Base-by-base conservation (phyloP, 2,329 filamentous ascomycete genomes). In the Penicillium sp. region DNA sequence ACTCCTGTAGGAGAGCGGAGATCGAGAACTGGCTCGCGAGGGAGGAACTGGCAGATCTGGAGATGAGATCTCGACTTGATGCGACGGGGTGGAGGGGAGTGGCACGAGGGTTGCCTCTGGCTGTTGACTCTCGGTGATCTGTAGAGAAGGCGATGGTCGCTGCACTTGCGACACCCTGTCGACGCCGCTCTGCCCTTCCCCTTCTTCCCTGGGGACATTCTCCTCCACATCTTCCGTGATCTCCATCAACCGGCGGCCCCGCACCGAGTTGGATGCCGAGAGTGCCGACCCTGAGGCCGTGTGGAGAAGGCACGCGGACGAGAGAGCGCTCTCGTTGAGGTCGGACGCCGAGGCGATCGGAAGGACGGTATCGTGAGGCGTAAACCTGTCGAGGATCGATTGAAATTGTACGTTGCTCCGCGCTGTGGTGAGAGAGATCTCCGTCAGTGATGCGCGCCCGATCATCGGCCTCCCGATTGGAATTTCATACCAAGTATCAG, bases 151-250 rank as follows among this genome's bases (percentile, higher is more conserved):
- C 6, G 59, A 52, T 9, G 26, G 39, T 26, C 54, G 42, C 37
- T 55, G 52, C n/a, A 53, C 48, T 49, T 63, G 65, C 5, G 60
- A 53, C 29, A 32, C 8, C 29, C 7, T 32, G 29, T 32, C 11
- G 8, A 32, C 7, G 29, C 8, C 29, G 11, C 29, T 32, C 34
- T 58, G 79, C 70, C 61, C 78, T 74, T 78, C 68, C 2, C 78
- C 82, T 60, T 56, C 54, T 36, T 60, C 53, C 38, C 56, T 59
- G 8, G 83, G 76, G 46, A 81, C 74, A 60, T 83, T 84, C 61
- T 95, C 90, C 63, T 94, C 89, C 46, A 85, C 87, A 71, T 93
- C 88, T 70, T 97, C 93, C n/a, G 86, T 84, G 65, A 97, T 96
- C 71, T 95, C 91, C 73, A 91, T 85, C 59, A 97, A 74, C 56